A percentile compares a stretch with the other conserved stretches of the same genome.
phyloP scores from a whole-genome alignment of 108 stramenopile genomes.

The Cyclostephanos tholiformis region DNA sequence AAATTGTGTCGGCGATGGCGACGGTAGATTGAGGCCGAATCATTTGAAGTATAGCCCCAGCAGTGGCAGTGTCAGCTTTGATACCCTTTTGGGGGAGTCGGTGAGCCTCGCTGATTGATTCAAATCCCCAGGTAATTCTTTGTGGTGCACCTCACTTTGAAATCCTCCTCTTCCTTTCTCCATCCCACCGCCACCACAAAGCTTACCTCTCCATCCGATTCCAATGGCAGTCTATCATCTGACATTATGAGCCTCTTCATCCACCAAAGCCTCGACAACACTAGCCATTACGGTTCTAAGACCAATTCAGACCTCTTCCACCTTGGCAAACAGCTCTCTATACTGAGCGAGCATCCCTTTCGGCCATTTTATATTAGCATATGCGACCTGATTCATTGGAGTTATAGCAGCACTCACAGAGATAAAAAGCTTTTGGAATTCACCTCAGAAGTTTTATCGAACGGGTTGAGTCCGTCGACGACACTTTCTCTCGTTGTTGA shows the following conservation, averaged over 20 bases:
- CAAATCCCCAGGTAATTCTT: too few species aligned
- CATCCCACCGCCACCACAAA: neutral
- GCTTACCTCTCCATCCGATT: slow-evolving; percentile 27
- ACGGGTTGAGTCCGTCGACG: slow-evolving; percentile 6
- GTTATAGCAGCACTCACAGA: neutral
- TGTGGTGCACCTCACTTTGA: neutral
- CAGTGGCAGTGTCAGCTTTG: slow-evolving; percentile 6
- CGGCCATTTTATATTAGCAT: slow-evolving; percentile 28
- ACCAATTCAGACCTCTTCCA: neutral
- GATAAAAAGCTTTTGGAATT: slow-evolving; percentile 22
- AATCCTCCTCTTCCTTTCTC: neutral
- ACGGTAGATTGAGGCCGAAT: slow-evolving; percentile 23
- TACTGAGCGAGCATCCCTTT: slow-evolving; percentile 36
- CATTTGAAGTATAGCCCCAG: slow-evolving; percentile 47
- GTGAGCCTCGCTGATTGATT: neutral
- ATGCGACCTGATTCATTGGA: slow-evolving; percentile 28
- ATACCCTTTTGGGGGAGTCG: neutral
- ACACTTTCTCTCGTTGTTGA: slow-evolving; percentile 20
- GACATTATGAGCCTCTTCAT: slow-evolving; percentile 44
- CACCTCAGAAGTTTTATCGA: slow-evolving; percentile 22
- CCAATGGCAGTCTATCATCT: slow-evolving; percentile 23
- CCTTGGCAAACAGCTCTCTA: slow-evolving; percentile 29
- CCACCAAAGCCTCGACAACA: slow-evolving; percentile 35
- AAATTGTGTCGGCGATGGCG: neutral
- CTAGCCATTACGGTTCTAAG: neutral